These are phyloP conservation scores for Trichophaea hybrida DNA, from an alignment of 2,329 filamentous ascomycete species.

Conservation along the genomic window DNA sequence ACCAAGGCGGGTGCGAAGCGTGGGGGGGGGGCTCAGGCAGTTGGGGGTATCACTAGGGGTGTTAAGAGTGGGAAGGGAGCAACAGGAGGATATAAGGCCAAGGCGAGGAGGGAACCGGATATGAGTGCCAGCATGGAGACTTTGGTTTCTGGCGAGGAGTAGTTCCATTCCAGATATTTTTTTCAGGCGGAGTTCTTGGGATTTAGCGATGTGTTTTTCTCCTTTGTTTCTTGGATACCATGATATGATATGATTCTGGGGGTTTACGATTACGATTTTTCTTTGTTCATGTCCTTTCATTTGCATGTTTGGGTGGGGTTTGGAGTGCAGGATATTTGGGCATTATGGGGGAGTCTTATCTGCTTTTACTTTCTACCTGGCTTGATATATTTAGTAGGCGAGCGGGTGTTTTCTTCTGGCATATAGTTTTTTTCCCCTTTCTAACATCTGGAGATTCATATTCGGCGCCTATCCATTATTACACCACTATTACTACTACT, in stretches of 20 bases:
- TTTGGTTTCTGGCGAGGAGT: conserved; percentile 21
- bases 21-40: not conserved
- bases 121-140: conserved; percentile 23
- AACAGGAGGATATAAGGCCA: conserved; percentile 1
- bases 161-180: conserved; percentile 1
- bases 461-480: conserved; percentile 7
- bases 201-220: conserved; percentile 4
- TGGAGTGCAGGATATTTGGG: conserved; percentile 1
- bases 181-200: conserved; percentile 8
- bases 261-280: conserved; percentile 1
- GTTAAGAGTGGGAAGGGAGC: conserved; percentile 2
- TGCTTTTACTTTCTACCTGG: conserved; percentile 5
- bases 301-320: not conserved
- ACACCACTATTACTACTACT: conserved; percentile 9
- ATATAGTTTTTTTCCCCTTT: conserved; percentile 8
- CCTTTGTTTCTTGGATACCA: not conserved
- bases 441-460: conserved; percentile 12
- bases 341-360: conserved; percentile 10
- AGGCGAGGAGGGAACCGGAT: conserved; percentile 5
- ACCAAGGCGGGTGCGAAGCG: conserved; percentile 1
- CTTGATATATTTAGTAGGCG: conserved; percentile 4
- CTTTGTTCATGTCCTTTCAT: not conserved
- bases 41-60: not conserved
- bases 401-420: conserved; percentile 10
- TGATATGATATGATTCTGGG: not conserved